Conservation (phyloP, 148 eudicot species). For the Pouteria glomerata region DNA sequence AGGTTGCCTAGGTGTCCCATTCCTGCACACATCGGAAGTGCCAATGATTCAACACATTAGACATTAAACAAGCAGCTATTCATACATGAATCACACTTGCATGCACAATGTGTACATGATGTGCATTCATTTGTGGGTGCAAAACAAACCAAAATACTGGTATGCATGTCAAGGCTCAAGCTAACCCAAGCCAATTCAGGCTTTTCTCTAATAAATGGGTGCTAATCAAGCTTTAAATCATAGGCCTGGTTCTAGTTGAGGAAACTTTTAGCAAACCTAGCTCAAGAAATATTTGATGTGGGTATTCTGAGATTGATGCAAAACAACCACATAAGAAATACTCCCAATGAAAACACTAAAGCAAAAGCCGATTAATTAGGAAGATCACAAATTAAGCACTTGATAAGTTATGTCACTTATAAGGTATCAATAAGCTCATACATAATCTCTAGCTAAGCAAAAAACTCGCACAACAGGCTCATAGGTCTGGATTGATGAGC, state of each 20-base stretch:
- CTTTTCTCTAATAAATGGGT: not conserved
- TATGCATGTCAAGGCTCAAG: not conserved
- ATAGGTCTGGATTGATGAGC: not conserved
- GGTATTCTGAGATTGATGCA: not conserved
- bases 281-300: not conserved
- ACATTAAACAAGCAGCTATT: not conserved
- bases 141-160: not conserved
- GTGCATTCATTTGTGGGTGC: not conserved
- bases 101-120: not conserved
- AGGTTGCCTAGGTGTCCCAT: conserved; percentile 98
- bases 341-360: not conserved
- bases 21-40: conserved; percentile 36
- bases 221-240: not conserved
- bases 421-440: not conserved
- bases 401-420: not conserved
- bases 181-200: not conserved
- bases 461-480: not conserved
- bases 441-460: not conserved
- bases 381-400: not conserved
- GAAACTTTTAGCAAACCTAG: not conserved
- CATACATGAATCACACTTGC: not conserved
- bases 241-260: not conserved
- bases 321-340: not conserved
- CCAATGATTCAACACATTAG: not conserved
- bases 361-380: not conserved